Evolutionary conservation across 129 eudicot species (phyloP), one percentile per base, ranked within the genome.

Genomic region (Pulicaria dysenterica): DNA sequence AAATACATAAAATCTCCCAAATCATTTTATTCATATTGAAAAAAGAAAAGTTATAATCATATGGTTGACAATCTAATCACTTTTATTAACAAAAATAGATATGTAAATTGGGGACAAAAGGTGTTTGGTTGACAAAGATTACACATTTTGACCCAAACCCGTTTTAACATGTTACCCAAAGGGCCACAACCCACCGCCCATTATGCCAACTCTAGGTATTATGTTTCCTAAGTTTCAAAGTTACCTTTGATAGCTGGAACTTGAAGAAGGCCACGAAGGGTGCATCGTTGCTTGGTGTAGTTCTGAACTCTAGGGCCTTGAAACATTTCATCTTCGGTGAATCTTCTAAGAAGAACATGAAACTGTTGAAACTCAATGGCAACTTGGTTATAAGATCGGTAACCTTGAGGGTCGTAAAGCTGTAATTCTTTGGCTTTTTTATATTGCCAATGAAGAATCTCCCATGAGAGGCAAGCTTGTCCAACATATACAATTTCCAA

Each of bases 291-390:
- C 63, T 74, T 86, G 10, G 85, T 89, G 82, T 85, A 94, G 57
- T 85, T 81, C 36, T 53, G 79, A 50, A 88, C 76, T 62, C 98
- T 76, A 12, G 91, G 91, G 12, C 93, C 97, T 79, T 90, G 89
- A 81, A 85, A 90, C 55, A 76, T 66, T 61, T 94, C 98, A 41
- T 94, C 93, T 80, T 94, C 98, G 0, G 78, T 64, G 79, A 90
- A 90, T 61, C 98, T 82, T 62, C 86, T 83, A 78, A 90, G 17
- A 14, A 90, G 88, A 37, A 94, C 98, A 73, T 88, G 95, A 70
- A 94, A 90, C 63, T 90, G 95, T 61, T 94, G 98, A 77, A 87
- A 87, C 46, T 94, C 98, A 12, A 84, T 90, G 14, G 97, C 91
- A 4, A 79, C 81, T 73, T 84, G 84, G 67, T 85, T 86, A 77